Evolutionary conservation across 192 early-diverging fungal genomes (phyloP).

Genomic region (Chytriomyces hyalinus): DNA sequence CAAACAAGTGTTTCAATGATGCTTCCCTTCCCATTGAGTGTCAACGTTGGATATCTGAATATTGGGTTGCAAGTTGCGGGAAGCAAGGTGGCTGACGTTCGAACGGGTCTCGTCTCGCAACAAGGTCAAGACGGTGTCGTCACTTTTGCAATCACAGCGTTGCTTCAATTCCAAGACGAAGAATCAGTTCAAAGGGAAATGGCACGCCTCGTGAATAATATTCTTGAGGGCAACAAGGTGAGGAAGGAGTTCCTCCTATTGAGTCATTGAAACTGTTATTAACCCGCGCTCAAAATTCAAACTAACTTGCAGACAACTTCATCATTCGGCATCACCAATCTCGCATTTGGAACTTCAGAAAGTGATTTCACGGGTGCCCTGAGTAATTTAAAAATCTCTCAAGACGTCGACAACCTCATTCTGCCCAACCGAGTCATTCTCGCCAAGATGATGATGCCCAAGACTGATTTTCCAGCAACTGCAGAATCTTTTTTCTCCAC

Average conservation of each 20-base stretch:
- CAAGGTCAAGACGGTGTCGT: neutral
- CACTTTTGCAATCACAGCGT: neutral
- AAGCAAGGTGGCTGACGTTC: constrained; percentile 29
- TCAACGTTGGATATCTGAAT: constrained; percentile 39
- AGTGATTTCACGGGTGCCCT: too few relatives aligned
- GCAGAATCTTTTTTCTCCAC: too few relatives aligned
- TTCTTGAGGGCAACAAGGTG: neutral
- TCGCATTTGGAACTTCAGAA: too few relatives aligned
- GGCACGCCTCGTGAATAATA: neutral
- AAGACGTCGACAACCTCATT: too few relatives aligned
- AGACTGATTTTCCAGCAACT: too few relatives aligned
- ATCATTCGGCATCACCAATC: too few relatives aligned
- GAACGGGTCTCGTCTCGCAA: constrained; percentile 3
- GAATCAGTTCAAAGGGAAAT: neutral
- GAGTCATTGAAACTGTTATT: neutral
- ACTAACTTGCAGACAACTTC: too few relatives aligned
- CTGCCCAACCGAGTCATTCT: too few relatives aligned
- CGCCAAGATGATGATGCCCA: too few relatives aligned
- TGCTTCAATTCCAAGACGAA: neutral
- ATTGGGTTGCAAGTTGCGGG: constrained; percentile 23
- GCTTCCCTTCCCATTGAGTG: constrained; percentile 30
- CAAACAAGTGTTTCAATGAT: constrained; percentile 34
- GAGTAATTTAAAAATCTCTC: too few relatives aligned
- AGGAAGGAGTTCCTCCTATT: neutral
- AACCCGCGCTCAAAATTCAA: too few relatives aligned